Evolutionary conservation across 2,329 filamentous ascomycete species (phyloP).

Genomic region (Aspergillus awamori): DNA sequence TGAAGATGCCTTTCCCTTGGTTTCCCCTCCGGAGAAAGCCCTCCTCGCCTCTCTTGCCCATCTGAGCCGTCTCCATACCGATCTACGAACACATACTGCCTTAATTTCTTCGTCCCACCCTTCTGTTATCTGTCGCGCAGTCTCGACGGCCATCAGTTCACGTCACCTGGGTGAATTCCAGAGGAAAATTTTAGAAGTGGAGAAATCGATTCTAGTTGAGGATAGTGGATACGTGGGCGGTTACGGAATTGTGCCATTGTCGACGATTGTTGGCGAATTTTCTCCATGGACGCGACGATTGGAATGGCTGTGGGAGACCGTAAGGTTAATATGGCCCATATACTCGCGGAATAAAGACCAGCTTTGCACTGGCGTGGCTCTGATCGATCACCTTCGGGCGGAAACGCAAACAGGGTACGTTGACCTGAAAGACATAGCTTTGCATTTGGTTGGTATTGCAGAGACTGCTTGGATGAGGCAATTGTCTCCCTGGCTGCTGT

Average conservation of each 20-base stretch:
- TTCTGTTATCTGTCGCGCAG: conserved; percentile 83
- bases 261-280: conserved; percentile 80
- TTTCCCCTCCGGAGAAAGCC: conserved; percentile 79
- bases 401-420: conserved; percentile 86
- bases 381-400: conserved; percentile 75
- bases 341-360: conserved; percentile 32
- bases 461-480: conserved; percentile 93
- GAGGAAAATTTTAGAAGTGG: conserved; percentile 79
- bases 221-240: conserved; percentile 83
- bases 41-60: conserved; percentile 76
- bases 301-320: conserved; percentile 81
- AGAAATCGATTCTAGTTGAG: conserved; percentile 72
- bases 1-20: conserved; percentile 51
- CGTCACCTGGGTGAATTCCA: conserved; percentile 80
- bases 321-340: conserved; percentile 65
- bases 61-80: conserved; percentile 76
- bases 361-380: conserved; percentile 66
- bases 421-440: conserved; percentile 77
- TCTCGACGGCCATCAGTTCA: conserved; percentile 75
- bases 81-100: conserved; percentile 67
- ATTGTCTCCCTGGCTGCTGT: conserved; percentile 85
- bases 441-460: conserved; percentile 72
- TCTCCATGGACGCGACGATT: conserved; percentile 81
- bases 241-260: conserved; percentile 90
- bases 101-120: conserved; percentile 70